These are phyloP conservation scores for Dentipellis sp. DNA, from an alignment of 768 basidiomycete species.

Conservation along the genomic window DNA sequence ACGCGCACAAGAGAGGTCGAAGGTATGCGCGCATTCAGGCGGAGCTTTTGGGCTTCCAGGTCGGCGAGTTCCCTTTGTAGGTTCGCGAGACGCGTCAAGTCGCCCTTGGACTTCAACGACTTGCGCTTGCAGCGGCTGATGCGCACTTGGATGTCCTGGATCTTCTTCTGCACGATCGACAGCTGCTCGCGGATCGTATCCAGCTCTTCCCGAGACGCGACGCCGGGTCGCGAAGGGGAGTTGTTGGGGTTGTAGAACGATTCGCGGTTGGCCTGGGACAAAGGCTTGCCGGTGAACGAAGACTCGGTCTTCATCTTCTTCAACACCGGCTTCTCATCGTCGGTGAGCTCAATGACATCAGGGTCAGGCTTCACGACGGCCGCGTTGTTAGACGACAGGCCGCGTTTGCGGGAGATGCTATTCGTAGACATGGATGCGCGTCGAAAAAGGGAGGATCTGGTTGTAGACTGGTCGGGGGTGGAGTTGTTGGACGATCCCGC, in stretches of 20 bases:
- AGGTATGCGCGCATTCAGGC: not conserved
- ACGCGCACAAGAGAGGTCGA: not conserved
- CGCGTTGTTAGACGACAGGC: not conserved
- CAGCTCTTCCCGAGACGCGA: not conserved
- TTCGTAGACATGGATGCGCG: too few species aligned
- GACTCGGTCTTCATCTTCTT: not conserved
- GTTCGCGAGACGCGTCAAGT: slow-evolving; percentile 14
- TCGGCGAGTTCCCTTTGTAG: not conserved
- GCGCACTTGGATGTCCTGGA: not conserved
- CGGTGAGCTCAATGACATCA: not conserved
- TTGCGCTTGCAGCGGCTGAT: slow-evolving; percentile 2
- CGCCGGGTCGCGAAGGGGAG: not conserved
- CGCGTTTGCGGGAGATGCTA: not conserved
- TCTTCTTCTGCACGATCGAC: slow-evolving; percentile 3
- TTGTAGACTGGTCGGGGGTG: too few species aligned
- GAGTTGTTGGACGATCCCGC: too few species aligned
- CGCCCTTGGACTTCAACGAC: slow-evolving; percentile 15
- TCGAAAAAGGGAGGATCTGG: too few species aligned
- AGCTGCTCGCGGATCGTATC: slow-evolving; percentile 9
- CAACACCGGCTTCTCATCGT: not conserved
- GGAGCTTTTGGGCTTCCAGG: not conserved
- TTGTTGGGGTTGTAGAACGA: not conserved
- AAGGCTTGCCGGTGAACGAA: not conserved
- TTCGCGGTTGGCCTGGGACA: not conserved
- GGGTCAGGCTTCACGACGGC: not conserved